Conservation (phyloP, 345 rosid genomes). For the Bruguiera parviflora region DNA sequence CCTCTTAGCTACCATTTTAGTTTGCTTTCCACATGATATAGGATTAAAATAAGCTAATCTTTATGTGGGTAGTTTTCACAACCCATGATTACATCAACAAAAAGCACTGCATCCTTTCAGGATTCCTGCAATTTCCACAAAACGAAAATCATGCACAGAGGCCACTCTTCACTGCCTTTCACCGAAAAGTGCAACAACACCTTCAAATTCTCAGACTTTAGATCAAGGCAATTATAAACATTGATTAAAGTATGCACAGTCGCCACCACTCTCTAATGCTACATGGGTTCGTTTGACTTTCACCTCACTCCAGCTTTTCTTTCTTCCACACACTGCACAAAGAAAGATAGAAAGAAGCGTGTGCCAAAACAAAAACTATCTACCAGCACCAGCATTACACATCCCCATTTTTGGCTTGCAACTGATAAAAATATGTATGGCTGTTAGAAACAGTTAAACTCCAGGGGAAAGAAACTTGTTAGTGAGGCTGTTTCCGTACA, state of each 20-base stretch:
- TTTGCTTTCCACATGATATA: slow-evolving; percentile 32
- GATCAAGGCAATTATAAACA: slow-evolving; percentile 33
- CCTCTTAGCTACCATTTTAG: slow-evolving; percentile 23
- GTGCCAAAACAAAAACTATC: slow-evolving; percentile 8
- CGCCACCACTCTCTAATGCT: slow-evolving; percentile 23
- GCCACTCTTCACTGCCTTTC: slow-evolving; percentile 33
- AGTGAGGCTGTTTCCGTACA: slow-evolving; percentile 16
- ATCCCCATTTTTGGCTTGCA: slow-evolving; percentile 1
- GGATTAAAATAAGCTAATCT: slow-evolving; percentile 28
- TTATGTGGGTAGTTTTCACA: slow-evolving; percentile 30
- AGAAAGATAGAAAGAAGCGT: slow-evolving; percentile 7
- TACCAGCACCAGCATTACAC: slow-evolving; percentile 20
- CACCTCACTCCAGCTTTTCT: slow-evolving; percentile 28
- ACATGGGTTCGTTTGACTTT: slow-evolving; percentile 41
- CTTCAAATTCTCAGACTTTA: slow-evolving; percentile 41
- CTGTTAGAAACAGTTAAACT: slow-evolving; percentile 24
- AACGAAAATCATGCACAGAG: slow-evolving; percentile 24
- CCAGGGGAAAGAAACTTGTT: slow-evolving; percentile 18
- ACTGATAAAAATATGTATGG: slow-evolving; percentile 8
- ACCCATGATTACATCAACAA: slow-evolving; percentile 48
- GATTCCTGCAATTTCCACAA: slow-evolving; percentile 45
- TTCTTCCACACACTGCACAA: background rate
- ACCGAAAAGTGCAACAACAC: slow-evolving; percentile 58
- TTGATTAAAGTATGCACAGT: slow-evolving; percentile 34
- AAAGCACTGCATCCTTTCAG: slow-evolving; percentile 50